phyloP scores from a whole-genome alignment of 768 basidiomycete species.

The Cystoderma amianthinum region DNA sequence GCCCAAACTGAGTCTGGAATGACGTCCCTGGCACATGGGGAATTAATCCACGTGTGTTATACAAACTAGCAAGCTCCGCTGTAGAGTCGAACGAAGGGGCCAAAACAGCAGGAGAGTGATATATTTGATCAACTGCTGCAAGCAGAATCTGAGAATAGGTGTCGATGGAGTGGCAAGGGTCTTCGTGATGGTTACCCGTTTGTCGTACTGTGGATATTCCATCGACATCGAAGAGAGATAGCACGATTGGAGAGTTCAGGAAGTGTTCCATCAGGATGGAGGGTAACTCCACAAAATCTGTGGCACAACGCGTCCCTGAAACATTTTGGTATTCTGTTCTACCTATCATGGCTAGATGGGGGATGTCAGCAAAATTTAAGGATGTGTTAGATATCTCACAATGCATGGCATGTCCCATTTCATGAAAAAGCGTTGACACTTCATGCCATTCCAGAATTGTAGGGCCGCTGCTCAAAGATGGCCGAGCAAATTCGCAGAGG shows the following conservation, averaged over 20 bases:
- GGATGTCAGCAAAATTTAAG: slow-evolving; percentile 1
- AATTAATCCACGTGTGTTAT: slow-evolving; percentile 68
- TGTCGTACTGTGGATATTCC: slow-evolving; percentile 36
- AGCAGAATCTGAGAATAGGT: slow-evolving; percentile 89
- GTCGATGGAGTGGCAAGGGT: slow-evolving; percentile 80
- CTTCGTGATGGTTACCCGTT: slow-evolving; percentile 60
- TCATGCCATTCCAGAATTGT: slow-evolving; percentile 88
- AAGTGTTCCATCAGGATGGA: slow-evolving; percentile 99
- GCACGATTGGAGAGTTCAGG: slow-evolving; percentile 75
- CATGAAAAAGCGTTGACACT: slow-evolving; percentile 91
- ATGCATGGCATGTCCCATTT: slow-evolving; percentile 99
- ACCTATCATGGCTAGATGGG: slow-evolving; percentile 84
- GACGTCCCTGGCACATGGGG: slow-evolving; percentile 81
- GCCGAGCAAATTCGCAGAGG: slow-evolving; percentile 77
- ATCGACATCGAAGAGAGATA: slow-evolving; percentile 69
- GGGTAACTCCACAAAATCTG: slow-evolving; percentile 96
- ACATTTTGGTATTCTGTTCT: slow-evolving; percentile 97
- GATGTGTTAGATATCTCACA: slow-evolving; percentile 48
- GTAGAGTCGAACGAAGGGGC: slow-evolving; percentile 70
- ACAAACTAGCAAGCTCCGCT: slow-evolving; percentile 47
- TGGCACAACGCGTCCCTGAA: slow-evolving; percentile 94
- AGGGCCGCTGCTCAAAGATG: slow-evolving; percentile 52
- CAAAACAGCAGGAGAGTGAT: slow-evolving; percentile 68
- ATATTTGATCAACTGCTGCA: slow-evolving; percentile 81
- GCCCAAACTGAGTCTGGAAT: slow-evolving; percentile 94